These are phyloP conservation scores for Zygotorulaspora danielsina DNA, from an alignment of 805 yeast genomes.

Conservation along the genomic window DNA sequence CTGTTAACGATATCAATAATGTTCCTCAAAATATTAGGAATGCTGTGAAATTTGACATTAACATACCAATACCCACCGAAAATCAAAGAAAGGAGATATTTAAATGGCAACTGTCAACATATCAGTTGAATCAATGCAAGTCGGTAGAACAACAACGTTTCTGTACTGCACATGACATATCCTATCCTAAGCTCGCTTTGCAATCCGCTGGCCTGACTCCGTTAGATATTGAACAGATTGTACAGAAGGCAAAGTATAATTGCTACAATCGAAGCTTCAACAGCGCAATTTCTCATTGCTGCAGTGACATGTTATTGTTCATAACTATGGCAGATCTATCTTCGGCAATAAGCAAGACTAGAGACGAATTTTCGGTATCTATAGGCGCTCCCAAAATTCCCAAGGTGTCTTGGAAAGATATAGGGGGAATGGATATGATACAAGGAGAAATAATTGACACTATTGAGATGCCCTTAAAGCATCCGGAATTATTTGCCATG, in stretches of 20 bases:
- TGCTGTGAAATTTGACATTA: constrained; percentile 70
- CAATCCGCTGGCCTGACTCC: constrained; percentile 95
- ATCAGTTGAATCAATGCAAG: constrained; percentile 23
- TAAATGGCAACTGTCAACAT: constrained; percentile 41
- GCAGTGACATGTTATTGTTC: constrained; percentile 32
- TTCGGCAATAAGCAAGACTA: constrained; percentile 68
- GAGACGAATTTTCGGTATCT: constrained; percentile 85
- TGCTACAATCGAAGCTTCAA: constrained; percentile 50
- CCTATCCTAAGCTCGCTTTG: constrained; percentile 55
- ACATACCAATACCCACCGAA: constrained; percentile 74
- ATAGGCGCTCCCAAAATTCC: constrained; percentile 98
- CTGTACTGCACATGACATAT: constrained; percentile 35
- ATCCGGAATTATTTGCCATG: constrained; percentile 80
- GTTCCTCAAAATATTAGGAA: constrained; percentile 64
- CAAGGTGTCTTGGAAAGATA: constrained; percentile 93
- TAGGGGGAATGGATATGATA: constrained; percentile 88
- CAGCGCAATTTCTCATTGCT: constrained; percentile 17
- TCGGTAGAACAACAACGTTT: constrained; percentile 1
- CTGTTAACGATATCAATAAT: constrained; percentile 63
- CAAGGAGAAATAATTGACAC: constrained; percentile 93
- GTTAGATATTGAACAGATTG: constrained; percentile 68
- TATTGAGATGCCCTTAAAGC: constrained; percentile 90
- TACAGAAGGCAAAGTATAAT: constrained; percentile 55
- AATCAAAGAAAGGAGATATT: constrained; percentile 65
- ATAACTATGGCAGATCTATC: constrained; percentile 55